phyloP scores from a whole-genome alignment of 768 basidiomycete genomes.

The Glaciozyma martinii region DNA sequence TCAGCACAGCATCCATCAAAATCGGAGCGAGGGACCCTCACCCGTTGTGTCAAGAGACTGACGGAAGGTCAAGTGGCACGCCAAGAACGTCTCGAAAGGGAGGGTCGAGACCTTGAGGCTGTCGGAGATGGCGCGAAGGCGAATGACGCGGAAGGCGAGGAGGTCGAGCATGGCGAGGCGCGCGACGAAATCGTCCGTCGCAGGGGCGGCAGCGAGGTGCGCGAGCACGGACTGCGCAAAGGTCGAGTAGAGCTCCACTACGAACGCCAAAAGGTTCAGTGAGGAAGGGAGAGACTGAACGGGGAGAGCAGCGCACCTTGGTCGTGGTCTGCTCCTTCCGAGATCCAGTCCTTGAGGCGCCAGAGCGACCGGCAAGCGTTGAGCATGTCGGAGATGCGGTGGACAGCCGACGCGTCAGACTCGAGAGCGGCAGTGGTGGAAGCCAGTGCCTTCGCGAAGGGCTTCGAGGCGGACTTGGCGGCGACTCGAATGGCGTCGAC shows the following conservation, averaged over 20 bases:
- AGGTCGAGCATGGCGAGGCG: slow-evolving; percentile 12
- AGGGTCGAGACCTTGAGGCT: background rate
- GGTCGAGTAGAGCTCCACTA: background rate
- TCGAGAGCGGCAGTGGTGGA: background rate
- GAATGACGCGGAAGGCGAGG: slow-evolving; percentile 10
- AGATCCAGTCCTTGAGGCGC: slow-evolving; percentile 7
- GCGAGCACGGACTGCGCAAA: background rate
- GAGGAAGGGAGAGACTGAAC: background rate
- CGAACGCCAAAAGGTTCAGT: background rate
- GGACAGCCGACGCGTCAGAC: background rate
- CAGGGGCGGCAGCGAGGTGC: background rate
- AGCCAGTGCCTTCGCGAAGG: slow-evolving; percentile 3
- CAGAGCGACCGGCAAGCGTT: slow-evolving; percentile 3
- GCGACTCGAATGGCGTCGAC: background rate
- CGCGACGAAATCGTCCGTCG: background rate
- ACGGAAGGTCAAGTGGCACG: slow-evolving; percentile 13
- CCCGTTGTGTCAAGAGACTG: background rate
- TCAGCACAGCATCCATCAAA: background rate
- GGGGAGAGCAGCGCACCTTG: background rate
- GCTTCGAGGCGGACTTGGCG: slow-evolving; percentile 2
- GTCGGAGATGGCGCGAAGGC: background rate
- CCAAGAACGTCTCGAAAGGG: slow-evolving; percentile 15
- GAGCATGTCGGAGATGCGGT: background rate
- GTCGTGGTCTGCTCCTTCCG: background rate
- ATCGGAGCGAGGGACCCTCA: background rate